Percentiles rank a stretch among this genome's conserved stretches.
Evolutionary conservation across 495 filamentous ascomycete species (phyloP).

Genomic region (Wilcoxina mikolae): DNA sequence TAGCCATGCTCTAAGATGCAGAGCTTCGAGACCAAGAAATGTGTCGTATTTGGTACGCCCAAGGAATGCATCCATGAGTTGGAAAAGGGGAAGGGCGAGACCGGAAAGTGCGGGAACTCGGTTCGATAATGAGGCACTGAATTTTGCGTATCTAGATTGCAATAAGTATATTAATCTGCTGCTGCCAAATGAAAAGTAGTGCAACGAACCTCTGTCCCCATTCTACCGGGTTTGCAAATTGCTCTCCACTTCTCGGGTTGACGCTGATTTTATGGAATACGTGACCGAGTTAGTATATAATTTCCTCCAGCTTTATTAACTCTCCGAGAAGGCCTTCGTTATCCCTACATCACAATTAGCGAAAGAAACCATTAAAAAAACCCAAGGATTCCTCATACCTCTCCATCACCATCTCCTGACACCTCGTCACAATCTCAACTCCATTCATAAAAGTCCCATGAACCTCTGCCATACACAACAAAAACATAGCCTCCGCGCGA

Average conservation of each 20-base stretch:
- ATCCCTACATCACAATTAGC: constrained; percentile 20
- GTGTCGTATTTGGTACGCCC: constrained; percentile 36
- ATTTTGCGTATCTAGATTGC: constrained; percentile 32
- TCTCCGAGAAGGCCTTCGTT: constrained; percentile 36
- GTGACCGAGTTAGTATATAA: constrained; percentile 38
- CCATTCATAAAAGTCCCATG: constrained; percentile 28
- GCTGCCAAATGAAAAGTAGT: not conserved
- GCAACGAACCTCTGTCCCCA: constrained; percentile 19
- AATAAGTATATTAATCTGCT: too few relatives aligned
- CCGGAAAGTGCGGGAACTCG: constrained; percentile 40
- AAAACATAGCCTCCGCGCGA: constrained; percentile 37
- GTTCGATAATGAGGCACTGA: constrained; percentile 36
- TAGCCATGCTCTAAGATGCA: constrained; percentile 38
- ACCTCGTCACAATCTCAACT: constrained; percentile 30
- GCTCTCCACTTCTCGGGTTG: constrained; percentile 36
- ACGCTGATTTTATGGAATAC: constrained; percentile 40
- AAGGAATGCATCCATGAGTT: constrained; percentile 42
- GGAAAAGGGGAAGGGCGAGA: constrained; percentile 36
- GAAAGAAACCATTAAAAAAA: not conserved
- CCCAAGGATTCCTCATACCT: too few relatives aligned
- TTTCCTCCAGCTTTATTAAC: constrained; percentile 36
- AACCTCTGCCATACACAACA: constrained; percentile 26
- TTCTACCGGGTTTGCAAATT: constrained; percentile 29
- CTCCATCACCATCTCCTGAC: constrained; percentile 40
- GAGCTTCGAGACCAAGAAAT: constrained; percentile 36